A percentile compares a stretch with the other conserved stretches of the same genome.
Conservation (phyloP, 2,329 filamentous ascomycete genomes). For the Neoarthrinium moseri region DNA sequence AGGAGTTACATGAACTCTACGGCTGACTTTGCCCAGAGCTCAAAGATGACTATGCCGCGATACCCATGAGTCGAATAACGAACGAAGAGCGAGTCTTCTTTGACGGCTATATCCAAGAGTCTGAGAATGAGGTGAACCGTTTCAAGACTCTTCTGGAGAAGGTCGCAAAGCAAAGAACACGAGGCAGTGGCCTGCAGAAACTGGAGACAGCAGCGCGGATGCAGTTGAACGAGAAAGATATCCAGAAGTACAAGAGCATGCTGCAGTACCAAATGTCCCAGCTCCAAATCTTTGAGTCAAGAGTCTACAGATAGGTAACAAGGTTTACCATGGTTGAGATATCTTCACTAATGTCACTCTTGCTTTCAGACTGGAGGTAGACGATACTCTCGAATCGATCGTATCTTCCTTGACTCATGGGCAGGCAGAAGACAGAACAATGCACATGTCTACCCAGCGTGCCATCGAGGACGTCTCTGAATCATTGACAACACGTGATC, state of each 20-base stretch:
- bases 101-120: neutral
- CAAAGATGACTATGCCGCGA: neutral
- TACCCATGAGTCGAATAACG: neutral
- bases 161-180: neutral
- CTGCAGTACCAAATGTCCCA: neutral
- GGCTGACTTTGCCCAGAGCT: neutral
- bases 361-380: neutral
- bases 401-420: neutral
- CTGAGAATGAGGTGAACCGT: neutral
- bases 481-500: too few species aligned
- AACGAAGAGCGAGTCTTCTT: neutral
- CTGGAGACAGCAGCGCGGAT: neutral
- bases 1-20: neutral
- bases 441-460: neutral
- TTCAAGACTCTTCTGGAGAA: neutral
- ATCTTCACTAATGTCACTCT: fast-evolving
- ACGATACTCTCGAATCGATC: neutral
- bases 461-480: neutral
- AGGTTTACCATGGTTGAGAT: too few species aligned
- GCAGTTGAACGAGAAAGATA: neutral
- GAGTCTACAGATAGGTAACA: neutral
- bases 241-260: neutral
- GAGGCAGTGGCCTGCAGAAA: neutral
- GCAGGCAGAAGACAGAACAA: neutral
- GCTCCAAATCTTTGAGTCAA: neutral